phyloP scores from a whole-genome alignment of 202 grass and related monocot species.

The Dendrocalamus latiflorus region DNA sequence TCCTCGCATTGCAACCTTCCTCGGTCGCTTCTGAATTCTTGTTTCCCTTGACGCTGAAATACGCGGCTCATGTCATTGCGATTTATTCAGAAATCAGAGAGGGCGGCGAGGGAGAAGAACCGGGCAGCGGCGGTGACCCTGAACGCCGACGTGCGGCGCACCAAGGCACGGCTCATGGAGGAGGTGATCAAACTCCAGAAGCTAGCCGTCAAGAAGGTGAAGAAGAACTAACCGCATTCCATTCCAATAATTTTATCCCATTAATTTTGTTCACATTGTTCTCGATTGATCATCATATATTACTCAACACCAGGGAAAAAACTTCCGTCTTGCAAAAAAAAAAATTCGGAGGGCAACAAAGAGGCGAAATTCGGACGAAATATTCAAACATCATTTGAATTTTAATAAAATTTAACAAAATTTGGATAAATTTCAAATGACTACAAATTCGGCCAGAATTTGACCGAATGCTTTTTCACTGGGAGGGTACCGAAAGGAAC shows the following conservation, averaged over 20 bases:
- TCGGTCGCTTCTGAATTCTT: neutral
- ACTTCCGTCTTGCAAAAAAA: no score
- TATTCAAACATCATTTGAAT: no score
- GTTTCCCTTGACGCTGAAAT: neutral
- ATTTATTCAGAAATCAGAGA: conserved; percentile 45
- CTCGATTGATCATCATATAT: no score
- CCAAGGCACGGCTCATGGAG: conserved; percentile 47
- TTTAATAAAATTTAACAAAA: no score
- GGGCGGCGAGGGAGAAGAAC: conserved; percentile 44
- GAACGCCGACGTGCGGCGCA: conserved; percentile 53
- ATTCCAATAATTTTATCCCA: neutral
- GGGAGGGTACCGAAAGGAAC: no score
- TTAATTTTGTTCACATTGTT: no score
- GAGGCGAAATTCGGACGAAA: no score
- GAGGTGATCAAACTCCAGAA: conserved; percentile 58
- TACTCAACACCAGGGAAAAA: no score
- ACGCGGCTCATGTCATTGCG: neutral
- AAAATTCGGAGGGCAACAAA: no score
- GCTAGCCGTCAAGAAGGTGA: conserved; percentile 49
- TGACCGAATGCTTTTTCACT: no score
- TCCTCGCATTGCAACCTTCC: neutral
- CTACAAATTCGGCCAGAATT: no score
- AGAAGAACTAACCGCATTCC: neutral
- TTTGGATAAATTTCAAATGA: no score
- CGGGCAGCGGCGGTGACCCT: conserved; percentile 38